Evolutionary conservation across 2,329 filamentous ascomycete genomes (phyloP), one percentile per base, ranked within the genome.

Genomic region (Exophiala xenobiotica): DNA sequence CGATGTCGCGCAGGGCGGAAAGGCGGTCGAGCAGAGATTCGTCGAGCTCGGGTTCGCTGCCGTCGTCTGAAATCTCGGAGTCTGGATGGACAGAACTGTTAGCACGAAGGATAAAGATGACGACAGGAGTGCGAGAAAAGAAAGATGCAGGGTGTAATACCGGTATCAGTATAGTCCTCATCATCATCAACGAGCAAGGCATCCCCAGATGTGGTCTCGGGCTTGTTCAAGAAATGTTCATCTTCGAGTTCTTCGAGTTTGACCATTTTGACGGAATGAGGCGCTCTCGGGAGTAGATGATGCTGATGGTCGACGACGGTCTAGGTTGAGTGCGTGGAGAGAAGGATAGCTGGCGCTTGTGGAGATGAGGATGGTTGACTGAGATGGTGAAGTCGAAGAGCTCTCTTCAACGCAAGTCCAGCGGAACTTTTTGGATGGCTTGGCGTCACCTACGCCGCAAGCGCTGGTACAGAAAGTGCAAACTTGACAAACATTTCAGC

Each of bases 211-310:
- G 71, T 68, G 57, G 83, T 74, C 66, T 87, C 85, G 62, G 79
- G 75, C 72, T 87, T 85, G 70, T 82, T 77, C 74, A 86, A 79
- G 78, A 96, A 95, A 74, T 95, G 88, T 80, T 96, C 91, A 70
- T 97, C 92, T 70, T 95, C 86, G 68, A 97, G 92, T 79, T 97
- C 92, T 69, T 90, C 88, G 69, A 97, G 88, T 75, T 92, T 90
- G 73, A 97, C 92, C 92, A 97, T 96, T 65, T 55, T 63, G 51
- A 42, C 11, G 18, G 40, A 46, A 18, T 12, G 12, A 6, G 29
- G 5, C 16, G 29, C 2, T 4, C 16, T 33, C 9, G 29, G 9
- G 16, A 4, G 12, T 33, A 11, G 4, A 12, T 11, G 12, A 2
- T 1, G 12, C 16, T 33, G 29, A 33, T 33, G 29, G 11, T 31